Base-by-base conservation (phyloP, 1,139 yeast species). In the Protomyces inouyei region DNA sequence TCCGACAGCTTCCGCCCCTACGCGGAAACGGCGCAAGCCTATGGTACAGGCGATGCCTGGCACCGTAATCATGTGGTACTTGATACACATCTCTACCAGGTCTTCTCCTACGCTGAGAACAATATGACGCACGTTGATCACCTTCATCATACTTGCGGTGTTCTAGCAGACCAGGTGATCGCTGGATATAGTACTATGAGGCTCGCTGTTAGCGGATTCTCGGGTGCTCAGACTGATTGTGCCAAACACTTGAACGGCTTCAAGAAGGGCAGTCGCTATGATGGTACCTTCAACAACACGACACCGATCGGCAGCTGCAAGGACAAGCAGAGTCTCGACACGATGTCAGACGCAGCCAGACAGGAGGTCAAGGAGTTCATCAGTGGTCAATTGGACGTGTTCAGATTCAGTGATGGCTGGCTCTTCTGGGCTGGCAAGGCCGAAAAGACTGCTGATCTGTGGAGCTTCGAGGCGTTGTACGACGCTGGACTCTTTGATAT, bases 171-270 rank as follows among this genome's bases (percentile, higher is more conserved):
- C 1, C 14, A 14, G 4, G 16, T 14, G 43, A 10, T 14, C 43
- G 43, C 43, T 14, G 52, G 67, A 14, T 55, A 60, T 21, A 68
- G 73, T 46, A 96, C 88, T 73, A 86, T 86, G 75, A 87, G 95
- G 87, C 82, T 83, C 64, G 82, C 92, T 43, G 81, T 84, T 65
- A 98, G 98, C 67, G 98, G 93, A 79, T 92, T 92, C 87, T 82
- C 95, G 28, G 97, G 93, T 25, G 98, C 98, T 0, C 80, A 91
- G 70, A 90, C 97, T 9, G 97, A 92, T 76, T 92, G 98, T 79
- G 64, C 65, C 25, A 80, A 80, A 67, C 88, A 96, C 96, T 79
- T 92, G 67, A 92, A 93, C 72, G 98, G 98, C 71, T 95, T 89
- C 48, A 89, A 89, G 55, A 79, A 85, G 65, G 97, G 97, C 60